A percentile compares a stretch with the other conserved stretches of the same genome.
Conservation (phyloP, 2,329 filamentous ascomycete genomes). For the Ophiocordyceps camponoti-floridani region DNA sequence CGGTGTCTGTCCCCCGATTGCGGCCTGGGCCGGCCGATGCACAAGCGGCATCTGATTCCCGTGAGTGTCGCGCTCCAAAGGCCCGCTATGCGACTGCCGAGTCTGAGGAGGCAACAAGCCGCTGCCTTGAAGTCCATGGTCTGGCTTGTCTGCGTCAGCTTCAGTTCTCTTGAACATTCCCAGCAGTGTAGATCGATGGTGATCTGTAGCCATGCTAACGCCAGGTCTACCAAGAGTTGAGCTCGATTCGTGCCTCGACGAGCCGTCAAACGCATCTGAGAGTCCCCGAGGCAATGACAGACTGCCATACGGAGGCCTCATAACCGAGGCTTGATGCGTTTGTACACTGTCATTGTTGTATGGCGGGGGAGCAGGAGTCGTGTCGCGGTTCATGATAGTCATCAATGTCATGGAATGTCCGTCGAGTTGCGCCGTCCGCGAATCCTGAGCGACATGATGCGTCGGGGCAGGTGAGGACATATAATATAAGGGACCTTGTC, state of each 20-base stretch:
- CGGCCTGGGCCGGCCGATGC: not conserved
- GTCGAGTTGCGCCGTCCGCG: slow-evolving; percentile 14
- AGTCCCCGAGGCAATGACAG: not conserved
- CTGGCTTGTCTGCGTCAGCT: slow-evolving; percentile 1
- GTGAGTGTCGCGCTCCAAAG: not conserved
- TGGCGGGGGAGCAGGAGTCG: slow-evolving; percentile 1
- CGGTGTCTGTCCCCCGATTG: not conserved
- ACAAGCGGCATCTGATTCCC: not conserved
- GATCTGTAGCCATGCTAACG: slow-evolving; percentile 7
- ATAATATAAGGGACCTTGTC: no score
- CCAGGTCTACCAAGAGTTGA: slow-evolving; percentile 5
- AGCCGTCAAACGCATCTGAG: not conserved
- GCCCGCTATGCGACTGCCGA: slow-evolving; percentile 3
- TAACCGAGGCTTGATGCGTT: not conserved
- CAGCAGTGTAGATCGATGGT: slow-evolving; percentile 30
- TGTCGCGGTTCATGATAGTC: slow-evolving; percentile 22
- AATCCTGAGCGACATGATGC: not conserved
- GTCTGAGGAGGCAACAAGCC: slow-evolving; percentile 7
- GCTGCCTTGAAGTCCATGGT: not conserved
- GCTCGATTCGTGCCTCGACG: not conserved
- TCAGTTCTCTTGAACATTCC: slow-evolving; percentile 33
- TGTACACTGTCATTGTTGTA: not conserved
- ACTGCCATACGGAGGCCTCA: not conserved
- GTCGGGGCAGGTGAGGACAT: slow-evolving; percentile 3
- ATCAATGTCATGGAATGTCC: slow-evolving; percentile 25